Percentiles rank a stretch among this genome's conserved stretches.
Evolutionary conservation across 2,329 filamentous ascomycete species (phyloP).

Genomic region (Helotiales sp.): DNA sequence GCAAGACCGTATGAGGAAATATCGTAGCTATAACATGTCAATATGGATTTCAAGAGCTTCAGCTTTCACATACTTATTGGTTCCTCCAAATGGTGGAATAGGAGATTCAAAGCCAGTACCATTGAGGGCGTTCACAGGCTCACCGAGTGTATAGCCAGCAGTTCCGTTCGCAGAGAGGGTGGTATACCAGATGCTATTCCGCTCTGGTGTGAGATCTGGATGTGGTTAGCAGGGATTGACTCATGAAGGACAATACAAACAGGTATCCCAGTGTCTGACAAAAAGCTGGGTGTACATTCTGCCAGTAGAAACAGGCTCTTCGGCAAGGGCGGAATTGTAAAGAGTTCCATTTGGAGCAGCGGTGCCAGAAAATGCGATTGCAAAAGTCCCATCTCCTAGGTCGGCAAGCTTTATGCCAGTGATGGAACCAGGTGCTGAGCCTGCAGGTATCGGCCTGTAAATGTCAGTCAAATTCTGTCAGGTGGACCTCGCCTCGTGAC

Average conservation of each 20-base stretch:
- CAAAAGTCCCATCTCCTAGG: slow-evolving; percentile 19
- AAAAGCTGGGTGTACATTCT: slow-evolving; percentile 25
- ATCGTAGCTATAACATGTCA: slow-evolving; percentile 21
- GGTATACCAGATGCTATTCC: slow-evolving; percentile 30
- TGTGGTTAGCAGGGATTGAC: neutral
- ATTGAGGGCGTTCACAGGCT: slow-evolving; percentile 28
- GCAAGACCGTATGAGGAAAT: slow-evolving; percentile 22
- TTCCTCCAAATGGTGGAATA: slow-evolving; percentile 22
- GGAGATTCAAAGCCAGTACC: slow-evolving; percentile 29
- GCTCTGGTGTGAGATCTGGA: slow-evolving; percentile 21
- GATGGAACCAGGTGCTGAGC: slow-evolving; percentile 24
- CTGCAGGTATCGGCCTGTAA: slow-evolving; percentile 20
- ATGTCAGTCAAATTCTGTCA: slow-evolving; percentile 7
- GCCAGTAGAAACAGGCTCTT: slow-evolving; percentile 17
- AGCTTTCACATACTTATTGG: slow-evolving; percentile 18
- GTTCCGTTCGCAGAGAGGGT: slow-evolving; percentile 18
- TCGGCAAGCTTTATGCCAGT: slow-evolving; percentile 26
- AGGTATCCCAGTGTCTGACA: slow-evolving; percentile 30
- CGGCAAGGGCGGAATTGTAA: slow-evolving; percentile 24
- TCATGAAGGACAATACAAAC: slow-evolving; percentile 10
- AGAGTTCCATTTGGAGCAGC: slow-evolving; percentile 26
- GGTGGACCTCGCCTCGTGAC: neutral
- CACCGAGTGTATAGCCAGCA: slow-evolving; percentile 21
- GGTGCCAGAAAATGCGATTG: slow-evolving; percentile 21
- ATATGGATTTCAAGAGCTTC: neutral